Base-by-base conservation (phyloP, 169 alveolate species). In the Plasmodium cynomolgi region DNA sequence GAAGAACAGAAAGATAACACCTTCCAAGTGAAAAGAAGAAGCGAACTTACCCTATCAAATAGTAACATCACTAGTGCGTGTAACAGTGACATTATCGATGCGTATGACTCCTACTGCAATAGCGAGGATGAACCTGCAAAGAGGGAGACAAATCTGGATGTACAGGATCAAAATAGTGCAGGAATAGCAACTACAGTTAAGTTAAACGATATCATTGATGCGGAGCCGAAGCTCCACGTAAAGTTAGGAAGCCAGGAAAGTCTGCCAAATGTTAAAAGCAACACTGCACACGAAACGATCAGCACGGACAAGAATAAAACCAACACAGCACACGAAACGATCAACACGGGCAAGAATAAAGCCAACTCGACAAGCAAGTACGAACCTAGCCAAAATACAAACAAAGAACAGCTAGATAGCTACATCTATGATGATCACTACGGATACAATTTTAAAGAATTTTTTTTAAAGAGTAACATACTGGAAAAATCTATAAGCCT, bases 381-480 rank as follows among this genome's bases (percentile, higher is more conserved):
- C n/a, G 33, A 71, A 26, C 23, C 47, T 26, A n/a, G 13, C 15
- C 17, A 23, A 7, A 73, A 34, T 2, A 11, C 20, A 15, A 84
- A 47, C 77, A 33, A 29, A 31, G 39, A 83, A 29, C 9, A n/a
- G 23, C 34, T 31, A 9, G 26, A 5, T 13, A 29, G 26, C 56
- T 74, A 85, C 68, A 85, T 85, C 68, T 74, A 85, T 33, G 82
- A 85, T 75, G 93, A 85, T 85, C 84, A 47, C 17, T 85, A 85
- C 81, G 93, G 93, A 11, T 85, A 85, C 81, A 85, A 75, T 33
- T 85, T 85, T 54, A 85, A 85, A 54, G 93, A 85, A 85, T 44
- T 37, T 56, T 85, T 85, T 85, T 33, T 85, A 85, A 85, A 85
- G 62, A 85, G 93, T 54, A 85, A 85, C 80, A 85, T 85, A 8